A percentile compares a stretch with the other conserved stretches of the same genome.
phyloP scores from a whole-genome alignment of 768 basidiomycete species.

The Suillus decipiens region DNA sequence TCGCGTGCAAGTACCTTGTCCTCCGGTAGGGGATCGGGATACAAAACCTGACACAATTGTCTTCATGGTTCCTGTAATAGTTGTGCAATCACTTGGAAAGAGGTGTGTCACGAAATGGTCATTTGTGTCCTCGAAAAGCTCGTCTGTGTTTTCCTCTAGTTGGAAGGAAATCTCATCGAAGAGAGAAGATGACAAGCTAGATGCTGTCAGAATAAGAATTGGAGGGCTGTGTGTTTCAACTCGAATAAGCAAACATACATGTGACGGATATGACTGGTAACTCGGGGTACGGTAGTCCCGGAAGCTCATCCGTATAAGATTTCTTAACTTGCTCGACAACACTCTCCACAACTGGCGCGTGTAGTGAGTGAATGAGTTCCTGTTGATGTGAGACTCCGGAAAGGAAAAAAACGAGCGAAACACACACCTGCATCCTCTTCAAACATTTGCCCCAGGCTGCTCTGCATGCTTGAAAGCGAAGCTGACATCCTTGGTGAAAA shows the following conservation, averaged over 20 bases:
- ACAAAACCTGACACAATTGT: slow-evolving; percentile 55
- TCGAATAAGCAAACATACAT: slow-evolving; percentile 38
- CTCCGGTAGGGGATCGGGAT: slow-evolving; percentile 34
- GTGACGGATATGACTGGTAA: slow-evolving; percentile 60
- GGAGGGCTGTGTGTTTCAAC: background rate
- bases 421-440: slow-evolving; percentile 52
- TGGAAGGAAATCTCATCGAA: slow-evolving; percentile 44
- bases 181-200: slow-evolving; percentile 47
- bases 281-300: slow-evolving; percentile 60
- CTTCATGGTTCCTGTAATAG: slow-evolving; percentile 54
- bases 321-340: slow-evolving; percentile 45
- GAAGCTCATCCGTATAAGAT: slow-evolving; percentile 48
- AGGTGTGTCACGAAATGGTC: slow-evolving; percentile 47
- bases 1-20: slow-evolving; percentile 30
- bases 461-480: slow-evolving; percentile 56
- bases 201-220: slow-evolving; percentile 27
- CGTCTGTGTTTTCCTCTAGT: slow-evolving; percentile 35
- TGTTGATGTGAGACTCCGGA: slow-evolving; percentile 22
- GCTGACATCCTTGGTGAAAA: slow-evolving; percentile 32
- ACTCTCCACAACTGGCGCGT: slow-evolving; percentile 48
- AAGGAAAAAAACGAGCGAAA: background rate
- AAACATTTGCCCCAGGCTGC: slow-evolving; percentile 62
- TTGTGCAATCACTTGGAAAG: slow-evolving; percentile 59
- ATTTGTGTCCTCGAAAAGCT: slow-evolving; percentile 21
- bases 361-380: slow-evolving; percentile 48